Evolutionary conservation across 768 basidiomycete species (phyloP).

Genomic region (Naganishia vaughanmartiniae): DNA sequence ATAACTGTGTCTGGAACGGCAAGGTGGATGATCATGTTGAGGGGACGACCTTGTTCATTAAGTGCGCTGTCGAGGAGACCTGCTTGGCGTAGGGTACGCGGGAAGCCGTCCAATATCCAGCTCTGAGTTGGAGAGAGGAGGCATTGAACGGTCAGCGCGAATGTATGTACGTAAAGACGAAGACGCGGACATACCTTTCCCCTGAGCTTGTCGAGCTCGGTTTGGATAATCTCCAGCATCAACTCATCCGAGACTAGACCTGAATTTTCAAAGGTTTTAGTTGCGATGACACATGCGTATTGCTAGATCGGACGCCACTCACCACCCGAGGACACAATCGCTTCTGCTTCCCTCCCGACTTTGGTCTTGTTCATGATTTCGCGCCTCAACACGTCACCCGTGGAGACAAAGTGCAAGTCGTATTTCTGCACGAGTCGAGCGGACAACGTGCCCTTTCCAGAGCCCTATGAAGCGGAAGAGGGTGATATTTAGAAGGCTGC

Average conservation of each 20-base stretch:
- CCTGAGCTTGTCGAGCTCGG: conserved; percentile 47
- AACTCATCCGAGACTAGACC: conserved; percentile 51
- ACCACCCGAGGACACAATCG: conserved; percentile 51
- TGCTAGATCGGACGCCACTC: conserved; percentile 28
- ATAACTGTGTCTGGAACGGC: conserved; percentile 52
- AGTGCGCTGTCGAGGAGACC: conserved; percentile 48
- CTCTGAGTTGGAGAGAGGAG: conserved; percentile 37
- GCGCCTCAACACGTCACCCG: conserved; percentile 52
- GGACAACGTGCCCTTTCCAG: conserved; percentile 38
- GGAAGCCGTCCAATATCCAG: conserved; percentile 54
- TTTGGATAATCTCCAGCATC: conserved; percentile 50
- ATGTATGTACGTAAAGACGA: background rate
- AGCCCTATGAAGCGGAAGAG: conserved; percentile 31
- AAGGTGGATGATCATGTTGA: conserved; percentile 53
- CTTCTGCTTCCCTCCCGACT: conserved; percentile 49
- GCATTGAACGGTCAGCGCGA: background rate
- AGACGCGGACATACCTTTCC: conserved; percentile 41
- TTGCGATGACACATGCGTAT: background rate
- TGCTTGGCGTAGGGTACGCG: conserved; percentile 51
- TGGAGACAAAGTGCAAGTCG: conserved; percentile 51
- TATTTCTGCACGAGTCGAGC: conserved; percentile 48
- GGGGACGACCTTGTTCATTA: conserved; percentile 47
- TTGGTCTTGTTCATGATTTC: conserved; percentile 48
- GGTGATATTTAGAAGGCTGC: background rate
- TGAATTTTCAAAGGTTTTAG: background rate